phyloP scores from a whole-genome alignment of 106 monocot genomes.

The Platanthera guangdongensis region DNA sequence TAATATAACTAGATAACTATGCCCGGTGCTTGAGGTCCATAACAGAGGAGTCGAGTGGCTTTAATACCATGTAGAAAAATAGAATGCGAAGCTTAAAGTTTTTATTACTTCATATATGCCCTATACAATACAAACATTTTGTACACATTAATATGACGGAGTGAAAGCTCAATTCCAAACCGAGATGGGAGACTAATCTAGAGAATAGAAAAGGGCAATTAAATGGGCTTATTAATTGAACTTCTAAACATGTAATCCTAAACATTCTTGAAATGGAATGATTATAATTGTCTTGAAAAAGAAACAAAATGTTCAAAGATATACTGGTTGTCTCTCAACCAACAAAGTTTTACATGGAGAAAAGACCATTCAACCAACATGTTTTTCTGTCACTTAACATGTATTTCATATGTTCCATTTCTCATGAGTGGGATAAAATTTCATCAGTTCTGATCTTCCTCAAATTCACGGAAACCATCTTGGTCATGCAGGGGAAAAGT shows the following conservation, averaged over 20 bases:
- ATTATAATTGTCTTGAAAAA: background rate
- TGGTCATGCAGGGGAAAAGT: conserved; percentile 43
- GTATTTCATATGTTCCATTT: background rate
- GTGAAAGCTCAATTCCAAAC: too few relatives aligned
- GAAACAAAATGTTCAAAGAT: background rate
- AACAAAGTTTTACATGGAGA: background rate
- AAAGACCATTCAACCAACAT: background rate
- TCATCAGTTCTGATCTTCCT: background rate
- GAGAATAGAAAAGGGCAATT: too few relatives aligned
- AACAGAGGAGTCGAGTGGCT: too few relatives aligned
- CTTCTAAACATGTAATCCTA: background rate
- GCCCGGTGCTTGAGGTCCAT: too few relatives aligned
- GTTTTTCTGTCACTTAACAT: background rate
- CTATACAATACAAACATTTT: too few relatives aligned
- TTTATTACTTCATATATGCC: too few relatives aligned
- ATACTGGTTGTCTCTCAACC: background rate
- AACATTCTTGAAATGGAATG: background rate
- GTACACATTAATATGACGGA: too few relatives aligned
- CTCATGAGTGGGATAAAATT: background rate
- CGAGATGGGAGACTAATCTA: too few relatives aligned
- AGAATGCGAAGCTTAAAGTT: too few relatives aligned
- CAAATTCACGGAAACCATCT: background rate
- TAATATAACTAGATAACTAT: too few relatives aligned
- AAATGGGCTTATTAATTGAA: too few relatives aligned
- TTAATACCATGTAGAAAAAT: too few relatives aligned